phyloP scores from a whole-genome alignment of 305 asterid species.

The Solanum hybrid region DNA sequence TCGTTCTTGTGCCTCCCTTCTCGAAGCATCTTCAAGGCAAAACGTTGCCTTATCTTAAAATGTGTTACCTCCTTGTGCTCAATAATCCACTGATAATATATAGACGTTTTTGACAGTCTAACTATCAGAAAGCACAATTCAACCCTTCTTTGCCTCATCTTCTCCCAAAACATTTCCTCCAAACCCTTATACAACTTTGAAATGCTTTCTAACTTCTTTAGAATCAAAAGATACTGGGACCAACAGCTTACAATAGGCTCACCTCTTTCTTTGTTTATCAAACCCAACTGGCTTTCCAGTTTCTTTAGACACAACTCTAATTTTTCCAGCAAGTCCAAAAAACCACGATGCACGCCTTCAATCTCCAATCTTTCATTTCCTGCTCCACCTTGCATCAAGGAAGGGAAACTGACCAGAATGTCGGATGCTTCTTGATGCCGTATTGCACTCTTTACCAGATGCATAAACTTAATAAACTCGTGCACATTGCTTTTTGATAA shows the following conservation, averaged over 20 bases:
- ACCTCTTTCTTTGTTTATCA: no score
- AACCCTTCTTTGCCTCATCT: constrained; percentile 14
- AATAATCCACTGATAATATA: constrained; percentile 56
- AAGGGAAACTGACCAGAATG: not conserved
- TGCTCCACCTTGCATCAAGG: no score
- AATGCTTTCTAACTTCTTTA: constrained; percentile 49
- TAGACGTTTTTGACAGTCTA: constrained; percentile 47
- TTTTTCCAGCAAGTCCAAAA: no score
- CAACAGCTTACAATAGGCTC: constrained; percentile 22
- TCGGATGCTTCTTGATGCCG: not conserved
- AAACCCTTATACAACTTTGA: constrained; percentile 49
- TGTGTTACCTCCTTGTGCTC: constrained; percentile 55
- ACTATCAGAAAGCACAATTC: constrained; percentile 34
- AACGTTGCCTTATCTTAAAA: constrained; percentile 70
- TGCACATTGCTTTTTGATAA: constrained; percentile 22
- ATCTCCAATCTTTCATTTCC: no score
- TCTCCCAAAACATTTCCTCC: constrained; percentile 48
- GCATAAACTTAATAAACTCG: constrained; percentile 37
- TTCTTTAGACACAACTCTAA: no score
- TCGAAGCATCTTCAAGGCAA: constrained; percentile 63
- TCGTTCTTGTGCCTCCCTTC: constrained; percentile 61
- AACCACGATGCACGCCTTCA: no score
- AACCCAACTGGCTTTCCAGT: no score
- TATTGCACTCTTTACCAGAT: not conserved
- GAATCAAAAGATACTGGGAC: constrained; percentile 37